A percentile compares a stretch with the other conserved stretches of the same genome.
phyloP scores from a whole-genome alignment of 2,329 filamentous ascomycete genomes.

The Fusarium anguioides region DNA sequence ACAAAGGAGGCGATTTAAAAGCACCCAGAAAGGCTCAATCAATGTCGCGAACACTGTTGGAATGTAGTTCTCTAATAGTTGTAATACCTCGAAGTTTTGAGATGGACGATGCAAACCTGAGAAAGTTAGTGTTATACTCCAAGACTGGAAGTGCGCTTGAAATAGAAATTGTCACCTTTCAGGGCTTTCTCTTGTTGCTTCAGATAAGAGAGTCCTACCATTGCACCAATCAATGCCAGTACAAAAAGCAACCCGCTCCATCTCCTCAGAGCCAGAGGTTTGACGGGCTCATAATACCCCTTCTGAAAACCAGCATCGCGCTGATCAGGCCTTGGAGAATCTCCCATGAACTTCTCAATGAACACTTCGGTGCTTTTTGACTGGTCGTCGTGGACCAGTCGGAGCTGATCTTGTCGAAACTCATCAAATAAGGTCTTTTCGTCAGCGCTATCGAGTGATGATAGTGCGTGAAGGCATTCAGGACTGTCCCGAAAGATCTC shows the following conservation, averaged over 20 bases:
- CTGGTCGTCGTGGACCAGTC: constrained; percentile 15
- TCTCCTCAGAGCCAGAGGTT: constrained; percentile 37
- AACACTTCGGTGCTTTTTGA: no score
- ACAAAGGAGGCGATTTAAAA: constrained; percentile 65
- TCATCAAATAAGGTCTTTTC: constrained; percentile 13
- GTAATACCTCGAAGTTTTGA: constrained; percentile 49
- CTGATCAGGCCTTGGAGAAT: background rate
- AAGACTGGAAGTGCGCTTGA: no score
- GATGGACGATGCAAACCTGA: constrained; percentile 50
- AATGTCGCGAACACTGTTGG: constrained; percentile 66
- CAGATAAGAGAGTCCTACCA: constrained; percentile 37
- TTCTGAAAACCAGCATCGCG: background rate
- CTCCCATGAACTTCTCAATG: no score
- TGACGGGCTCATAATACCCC: constrained; percentile 42
- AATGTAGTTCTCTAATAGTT: constrained; percentile 60
- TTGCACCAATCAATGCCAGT: constrained; percentile 8
- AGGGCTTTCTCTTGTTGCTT: constrained; percentile 35
- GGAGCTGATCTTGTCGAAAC: constrained; percentile 28
- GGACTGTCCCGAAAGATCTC: constrained; percentile 37
- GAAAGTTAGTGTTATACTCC: background rate
- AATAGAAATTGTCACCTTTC: no score
- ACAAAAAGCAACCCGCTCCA: constrained; percentile 34
- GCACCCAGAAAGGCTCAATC: constrained; percentile 66
- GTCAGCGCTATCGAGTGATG: constrained; percentile 10
- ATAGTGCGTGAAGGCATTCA: constrained; percentile 3